Percentiles rank a stretch among this genome's conserved stretches.
phyloP scores from a whole-genome alignment of 2,329 filamentous ascomycete species.

The Cladosporium sphaerospermum region DNA sequence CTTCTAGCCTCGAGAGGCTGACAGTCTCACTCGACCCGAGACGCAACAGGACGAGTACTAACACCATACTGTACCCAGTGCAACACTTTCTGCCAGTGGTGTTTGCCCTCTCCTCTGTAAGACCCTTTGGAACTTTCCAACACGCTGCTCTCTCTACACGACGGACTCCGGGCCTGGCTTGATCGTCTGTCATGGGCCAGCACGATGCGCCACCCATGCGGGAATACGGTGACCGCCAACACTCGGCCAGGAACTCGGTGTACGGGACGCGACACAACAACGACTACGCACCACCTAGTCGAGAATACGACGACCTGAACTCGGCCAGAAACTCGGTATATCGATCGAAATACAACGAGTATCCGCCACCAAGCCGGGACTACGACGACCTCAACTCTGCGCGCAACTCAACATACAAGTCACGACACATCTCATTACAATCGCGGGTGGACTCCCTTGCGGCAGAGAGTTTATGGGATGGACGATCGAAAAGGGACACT shows the following conservation, averaged over 20 bases:
- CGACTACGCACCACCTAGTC: slow-evolving; percentile 6
- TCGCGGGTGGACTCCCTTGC: slow-evolving; percentile 24
- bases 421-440: slow-evolving; percentile 28
- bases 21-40: neutral
- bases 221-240: slow-evolving; percentile 11
- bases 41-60: slow-evolving; percentile 6
- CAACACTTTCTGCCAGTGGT: neutral
- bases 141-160: neutral
- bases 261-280: slow-evolving; percentile 27
- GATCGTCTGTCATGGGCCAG: slow-evolving; percentile 1
- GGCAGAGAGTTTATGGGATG: slow-evolving; percentile 17
- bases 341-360: slow-evolving; percentile 23
- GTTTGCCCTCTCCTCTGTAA: neutral
- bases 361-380: slow-evolving; percentile 11
- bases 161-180: neutral
- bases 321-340: slow-evolving; percentile 19
- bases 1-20: slow-evolving; percentile 9
- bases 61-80: slow-evolving; percentile 7
- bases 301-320: slow-evolving; percentile 13
- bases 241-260: slow-evolving; percentile 15
- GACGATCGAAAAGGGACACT: slow-evolving; percentile 16
- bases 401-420: slow-evolving; percentile 24
- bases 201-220: slow-evolving; percentile 6
- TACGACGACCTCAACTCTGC: slow-evolving; percentile 11
- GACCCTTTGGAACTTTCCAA: too few species aligned